phyloP scores from a whole-genome alignment of 345 rosid species.

The Moringa oleifera region DNA sequence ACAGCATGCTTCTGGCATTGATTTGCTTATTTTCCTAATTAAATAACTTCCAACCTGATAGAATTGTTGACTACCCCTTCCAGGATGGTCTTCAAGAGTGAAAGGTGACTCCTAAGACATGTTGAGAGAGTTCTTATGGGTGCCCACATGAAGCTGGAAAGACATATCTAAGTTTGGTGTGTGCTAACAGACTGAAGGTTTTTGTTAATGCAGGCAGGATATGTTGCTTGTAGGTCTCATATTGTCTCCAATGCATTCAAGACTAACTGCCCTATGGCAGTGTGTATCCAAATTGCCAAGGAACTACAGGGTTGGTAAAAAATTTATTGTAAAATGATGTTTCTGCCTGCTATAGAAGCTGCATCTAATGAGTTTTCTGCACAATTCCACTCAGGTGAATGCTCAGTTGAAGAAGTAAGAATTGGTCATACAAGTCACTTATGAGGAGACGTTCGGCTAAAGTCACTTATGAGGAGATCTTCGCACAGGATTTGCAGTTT shows the following conservation, averaged over 20 bases:
- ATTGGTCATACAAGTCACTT: too few relatives aligned
- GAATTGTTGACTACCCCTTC: neutral
- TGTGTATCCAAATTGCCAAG: constrained; percentile 51
- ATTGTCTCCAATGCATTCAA: constrained; percentile 62
- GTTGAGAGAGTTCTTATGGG: neutral
- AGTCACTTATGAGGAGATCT: too few relatives aligned
- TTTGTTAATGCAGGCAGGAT: constrained; percentile 59
- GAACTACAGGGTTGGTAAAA: constrained; percentile 18
- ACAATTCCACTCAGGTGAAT: too few relatives aligned
- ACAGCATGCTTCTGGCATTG: too few relatives aligned
- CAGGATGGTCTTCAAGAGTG: too few relatives aligned
- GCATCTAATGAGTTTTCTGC: neutral
- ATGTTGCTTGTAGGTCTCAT: constrained; percentile 72
- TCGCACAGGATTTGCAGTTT: too few relatives aligned
- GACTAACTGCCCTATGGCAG: constrained; percentile 66
- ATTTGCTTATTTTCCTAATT: too few relatives aligned
- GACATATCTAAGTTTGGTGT: too few relatives aligned
- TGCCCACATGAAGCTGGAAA: neutral
- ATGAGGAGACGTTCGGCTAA: too few relatives aligned
- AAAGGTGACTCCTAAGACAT: too few relatives aligned
- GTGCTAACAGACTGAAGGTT: neutral
- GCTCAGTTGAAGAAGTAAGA: too few relatives aligned
- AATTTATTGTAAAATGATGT: neutral
- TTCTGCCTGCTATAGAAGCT: neutral
- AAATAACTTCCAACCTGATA: neutral